A percentile compares a stretch with the other conserved stretches of the same genome.
Evolutionary conservation across 352 stramenopile species (phyloP).

Genomic region (Plasmopara muralis): DNA sequence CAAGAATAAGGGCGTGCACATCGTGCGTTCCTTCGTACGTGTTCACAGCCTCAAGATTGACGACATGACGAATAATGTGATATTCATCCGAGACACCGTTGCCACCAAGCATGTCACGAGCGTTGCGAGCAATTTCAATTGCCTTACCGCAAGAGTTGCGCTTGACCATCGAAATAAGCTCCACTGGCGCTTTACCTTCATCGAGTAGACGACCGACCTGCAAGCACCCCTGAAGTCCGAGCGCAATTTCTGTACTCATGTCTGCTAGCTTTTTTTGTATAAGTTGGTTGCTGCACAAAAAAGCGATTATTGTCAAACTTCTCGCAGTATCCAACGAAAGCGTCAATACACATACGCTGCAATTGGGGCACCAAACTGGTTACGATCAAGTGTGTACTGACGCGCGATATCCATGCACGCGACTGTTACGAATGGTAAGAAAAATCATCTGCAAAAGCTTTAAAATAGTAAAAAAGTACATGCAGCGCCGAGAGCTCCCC

Average conservation of each 20-base stretch:
- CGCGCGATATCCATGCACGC: constrained; percentile 91
- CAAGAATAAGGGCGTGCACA: constrained; percentile 97
- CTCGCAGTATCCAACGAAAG: not conserved
- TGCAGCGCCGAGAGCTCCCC: constrained; percentile 93
- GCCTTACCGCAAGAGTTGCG: constrained; percentile 45
- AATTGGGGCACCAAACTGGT: constrained; percentile 95
- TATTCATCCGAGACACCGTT: constrained; percentile 99
- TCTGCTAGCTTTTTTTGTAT: constrained; percentile 98
- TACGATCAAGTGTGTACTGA: constrained; percentile 92
- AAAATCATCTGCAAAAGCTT: not conserved
- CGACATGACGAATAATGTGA: constrained; percentile 96
- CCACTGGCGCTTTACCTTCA: constrained; percentile 18
- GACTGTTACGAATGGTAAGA: constrained; percentile 37
- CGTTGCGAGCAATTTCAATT: constrained; percentile 84
- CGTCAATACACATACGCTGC: constrained; percentile 60
- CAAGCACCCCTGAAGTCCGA: constrained; percentile 87
- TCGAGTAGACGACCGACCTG: constrained; percentile 27
- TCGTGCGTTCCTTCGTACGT: constrained; percentile 99
- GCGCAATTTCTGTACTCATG: constrained; percentile 94
- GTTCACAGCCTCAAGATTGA: constrained; percentile 98
- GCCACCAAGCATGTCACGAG: constrained; percentile 96
- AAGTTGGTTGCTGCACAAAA: constrained; percentile 87
- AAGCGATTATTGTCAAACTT: constrained; percentile 7
- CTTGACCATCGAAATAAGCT: constrained; percentile 39
- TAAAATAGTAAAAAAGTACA: constrained; percentile 29